phyloP scores from a whole-genome alignment of 78 protist genomes.

The Ministeria vibrans region DNA sequence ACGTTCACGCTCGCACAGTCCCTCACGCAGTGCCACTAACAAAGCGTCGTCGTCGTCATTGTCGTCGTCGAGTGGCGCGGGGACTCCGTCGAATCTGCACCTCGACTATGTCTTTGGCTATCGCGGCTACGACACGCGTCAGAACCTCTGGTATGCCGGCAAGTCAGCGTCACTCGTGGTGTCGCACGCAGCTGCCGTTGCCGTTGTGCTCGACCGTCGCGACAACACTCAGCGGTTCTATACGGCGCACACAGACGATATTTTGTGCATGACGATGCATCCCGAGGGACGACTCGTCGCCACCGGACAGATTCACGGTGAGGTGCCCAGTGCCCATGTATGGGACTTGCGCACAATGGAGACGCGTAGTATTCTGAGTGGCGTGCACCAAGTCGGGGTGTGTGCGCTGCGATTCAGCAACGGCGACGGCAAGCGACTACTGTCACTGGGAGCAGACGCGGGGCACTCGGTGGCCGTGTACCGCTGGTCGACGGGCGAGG shows the following conservation, averaged over 20 bases:
- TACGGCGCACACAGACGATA: slow-evolving; percentile 55
- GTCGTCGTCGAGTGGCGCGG: too few species aligned
- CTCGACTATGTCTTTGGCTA: not conserved
- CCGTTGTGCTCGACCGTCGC: slow-evolving; percentile 13
- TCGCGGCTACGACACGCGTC: slow-evolving; percentile 4
- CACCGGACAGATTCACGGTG: slow-evolving; percentile 39
- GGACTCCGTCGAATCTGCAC: not conserved
- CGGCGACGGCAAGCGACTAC: slow-evolving; percentile 24
- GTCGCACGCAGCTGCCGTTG: slow-evolving; percentile 34
- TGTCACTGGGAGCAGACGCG: slow-evolving; percentile 41
- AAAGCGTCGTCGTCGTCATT: not conserved
- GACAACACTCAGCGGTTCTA: slow-evolving; percentile 36
- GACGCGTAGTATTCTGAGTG: not conserved
- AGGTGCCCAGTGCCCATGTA: slow-evolving; percentile 15
- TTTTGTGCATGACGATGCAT: slow-evolving; percentile 30
- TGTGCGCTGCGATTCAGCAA: slow-evolving; percentile 16
- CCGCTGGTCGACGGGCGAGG: slow-evolving; percentile 30
- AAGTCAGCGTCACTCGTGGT: not conserved
- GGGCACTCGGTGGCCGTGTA: slow-evolving; percentile 26
- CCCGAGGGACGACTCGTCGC: slow-evolving; percentile 18
- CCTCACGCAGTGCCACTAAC: not conserved
- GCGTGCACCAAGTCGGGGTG: slow-evolving; percentile 16
- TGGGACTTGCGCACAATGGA: slow-evolving; percentile 11
- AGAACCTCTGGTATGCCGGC: not conserved
- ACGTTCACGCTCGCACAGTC: not conserved